Conservation (phyloP, 495 filamentous ascomycete species). For the Margaritispora aquatica region DNA sequence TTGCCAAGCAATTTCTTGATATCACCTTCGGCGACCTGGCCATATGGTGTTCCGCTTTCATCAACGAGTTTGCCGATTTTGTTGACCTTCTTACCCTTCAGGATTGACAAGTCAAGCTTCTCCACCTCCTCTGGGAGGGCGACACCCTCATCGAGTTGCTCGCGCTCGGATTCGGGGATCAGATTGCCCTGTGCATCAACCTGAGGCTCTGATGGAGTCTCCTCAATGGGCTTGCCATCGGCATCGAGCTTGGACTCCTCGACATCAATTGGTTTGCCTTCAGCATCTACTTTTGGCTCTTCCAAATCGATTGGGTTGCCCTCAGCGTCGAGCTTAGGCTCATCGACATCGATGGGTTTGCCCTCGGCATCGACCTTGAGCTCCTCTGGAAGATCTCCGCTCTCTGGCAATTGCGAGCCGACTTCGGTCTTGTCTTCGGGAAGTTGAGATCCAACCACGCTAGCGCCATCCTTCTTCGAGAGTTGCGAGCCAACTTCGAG, state of each 20-base stretch:
- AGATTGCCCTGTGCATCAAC: conserved; percentile 1
- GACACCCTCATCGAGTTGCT: neutral
- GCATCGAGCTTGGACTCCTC: conserved; percentile 4
- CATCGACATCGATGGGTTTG: neutral
- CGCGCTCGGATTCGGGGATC: neutral
- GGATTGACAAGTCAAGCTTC: conserved; percentile 23
- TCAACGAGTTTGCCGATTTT: conserved; percentile 64
- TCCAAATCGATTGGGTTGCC: conserved; percentile 8
- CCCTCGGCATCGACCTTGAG: neutral
- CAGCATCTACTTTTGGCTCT: conserved; percentile 1
- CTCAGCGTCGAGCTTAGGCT: conserved; percentile 1
- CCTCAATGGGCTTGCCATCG: conserved; percentile 1
- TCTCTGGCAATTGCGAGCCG: neutral
- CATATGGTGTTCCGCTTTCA: conserved; percentile 59
- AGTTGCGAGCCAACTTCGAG: neutral
- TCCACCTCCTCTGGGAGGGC: neutral
- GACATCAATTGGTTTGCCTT: conserved; percentile 3
- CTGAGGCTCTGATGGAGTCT: neutral
- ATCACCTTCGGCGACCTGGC: conserved; percentile 59
- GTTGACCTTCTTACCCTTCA: conserved; percentile 57
- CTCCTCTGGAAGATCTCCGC: neutral
- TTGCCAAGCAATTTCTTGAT: conserved; percentile 54
- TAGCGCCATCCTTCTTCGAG: neutral
- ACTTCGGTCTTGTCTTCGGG: neutral
- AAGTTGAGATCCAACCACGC: neutral